Evolutionary conservation across 75 land plant genomes (phyloP), one percentile per base, ranked within the genome.

Genomic region (Gnetum montanum): DNA sequence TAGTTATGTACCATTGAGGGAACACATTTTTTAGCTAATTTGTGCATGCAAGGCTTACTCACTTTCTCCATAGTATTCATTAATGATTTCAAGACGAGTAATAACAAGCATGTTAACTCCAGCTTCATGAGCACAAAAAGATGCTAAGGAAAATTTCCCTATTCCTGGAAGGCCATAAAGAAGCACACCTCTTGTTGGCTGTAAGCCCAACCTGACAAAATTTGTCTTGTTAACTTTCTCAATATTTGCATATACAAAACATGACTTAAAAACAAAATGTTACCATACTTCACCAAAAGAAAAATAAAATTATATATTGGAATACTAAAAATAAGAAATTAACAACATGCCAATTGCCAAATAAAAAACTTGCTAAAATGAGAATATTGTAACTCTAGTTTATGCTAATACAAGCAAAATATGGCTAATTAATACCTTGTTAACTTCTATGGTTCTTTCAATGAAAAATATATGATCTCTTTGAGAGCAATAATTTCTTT

Each of bases 81-180:
- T 83, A 5, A 90, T 51, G 44, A 86, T 61, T 57, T 95, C 96
- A 58, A 90, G 86, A 26, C 96, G 96, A 71, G 78, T 85, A 13
- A 95, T 71, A 5, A 63, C 24, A 52, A 95, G 81, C 43, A 95
- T 57, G 15, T 74, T 78, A 36, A 86, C 85, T 49, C 99, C 96
- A 65, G 82, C 76, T 71, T 83, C 80, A 62, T 54, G 59, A 58
- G 75, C 85, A 70, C 82, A 85, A 33, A 62, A 58, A 27, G 43
- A 69, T 45, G 85, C 96, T 62, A 95, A 68, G 25, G 99, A 70
- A 29, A 88, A 90, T 66, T 95, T 90, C 45, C 99, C 99, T 20
- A 94, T 86, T 29, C 99, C 96, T 44, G 96, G 88, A 20, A 91
- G 92, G 8, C 96, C 99, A 79, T 86, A 77, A 61, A 95, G 81